These are phyloP conservation scores for Ampelocalamus luodianensis DNA, from an alignment of 176 grass and related monocot species.

Conservation along the genomic window DNA sequence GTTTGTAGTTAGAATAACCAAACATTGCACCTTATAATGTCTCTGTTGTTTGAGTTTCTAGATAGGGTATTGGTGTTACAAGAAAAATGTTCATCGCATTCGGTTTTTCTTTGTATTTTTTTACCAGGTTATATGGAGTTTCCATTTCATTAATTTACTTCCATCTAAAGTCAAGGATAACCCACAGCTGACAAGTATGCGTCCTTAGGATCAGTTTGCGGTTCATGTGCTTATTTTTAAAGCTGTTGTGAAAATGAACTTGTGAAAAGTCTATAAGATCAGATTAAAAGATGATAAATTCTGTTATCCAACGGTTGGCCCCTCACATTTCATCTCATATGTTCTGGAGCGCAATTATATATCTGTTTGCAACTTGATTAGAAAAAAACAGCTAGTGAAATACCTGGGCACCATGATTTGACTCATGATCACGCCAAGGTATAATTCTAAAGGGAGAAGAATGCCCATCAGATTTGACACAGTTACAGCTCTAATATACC, in stretches of 20 bases:
- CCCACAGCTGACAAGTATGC: not conserved
- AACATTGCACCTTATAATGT: constrained; percentile 13
- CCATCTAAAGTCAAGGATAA: not conserved
- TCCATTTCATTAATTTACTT: constrained; percentile 7
- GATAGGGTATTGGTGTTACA: not conserved
- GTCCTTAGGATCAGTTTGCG: not conserved
- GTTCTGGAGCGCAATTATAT: not conserved
- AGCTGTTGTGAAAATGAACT: not conserved
- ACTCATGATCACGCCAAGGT: too few species aligned
- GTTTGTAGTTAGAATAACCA: not conserved
- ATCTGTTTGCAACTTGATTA: not conserved
- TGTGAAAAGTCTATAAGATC: not conserved
- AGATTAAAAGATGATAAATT: not conserved
- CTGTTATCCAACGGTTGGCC: not conserved
- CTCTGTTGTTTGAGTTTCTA: constrained; percentile 12
- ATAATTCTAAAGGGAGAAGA: not conserved
- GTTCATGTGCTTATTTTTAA: not conserved
- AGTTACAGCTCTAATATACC: not conserved
- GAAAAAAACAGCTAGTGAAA: not conserved
- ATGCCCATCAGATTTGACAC: not conserved
- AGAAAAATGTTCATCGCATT: not conserved
- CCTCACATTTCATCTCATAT: not conserved
- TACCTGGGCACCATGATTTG: too few species aligned
- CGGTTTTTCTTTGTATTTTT: constrained; percentile 12
- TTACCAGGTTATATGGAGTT: not conserved